Percentiles rank a stretch among this genome's conserved stretches.
Evolutionary conservation across 768 basidiomycete genomes (phyloP).

Genomic region (Tylopilus plumbeoviolaceoides): DNA sequence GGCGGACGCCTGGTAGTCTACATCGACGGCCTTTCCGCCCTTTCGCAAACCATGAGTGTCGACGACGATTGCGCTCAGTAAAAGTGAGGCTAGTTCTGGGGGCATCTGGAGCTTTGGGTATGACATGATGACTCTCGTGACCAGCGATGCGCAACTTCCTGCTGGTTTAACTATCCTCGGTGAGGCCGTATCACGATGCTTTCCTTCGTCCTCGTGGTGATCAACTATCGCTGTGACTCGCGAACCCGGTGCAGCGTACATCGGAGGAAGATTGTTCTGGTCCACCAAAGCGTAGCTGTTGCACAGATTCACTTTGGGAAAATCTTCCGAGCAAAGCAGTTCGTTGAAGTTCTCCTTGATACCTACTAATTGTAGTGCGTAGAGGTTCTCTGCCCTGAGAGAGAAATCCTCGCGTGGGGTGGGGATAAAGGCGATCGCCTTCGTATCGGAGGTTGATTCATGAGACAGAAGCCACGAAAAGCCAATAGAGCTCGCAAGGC

Average conservation of each 20-base stretch:
- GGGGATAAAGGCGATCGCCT: slow-evolving; percentile 68
- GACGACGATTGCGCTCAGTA: slow-evolving; percentile 76
- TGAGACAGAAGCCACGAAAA: slow-evolving; percentile 71
- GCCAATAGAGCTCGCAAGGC: slow-evolving; percentile 78
- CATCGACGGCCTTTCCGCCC: slow-evolving; percentile 68
- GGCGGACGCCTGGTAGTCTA: slow-evolving; percentile 61
- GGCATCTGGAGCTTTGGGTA: slow-evolving; percentile 34
- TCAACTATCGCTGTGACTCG: slow-evolving; percentile 80
- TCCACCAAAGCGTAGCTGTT: slow-evolving; percentile 80
- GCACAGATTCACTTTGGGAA: slow-evolving; percentile 42
- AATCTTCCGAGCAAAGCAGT: slow-evolving; percentile 66
- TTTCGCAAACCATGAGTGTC: slow-evolving; percentile 80
- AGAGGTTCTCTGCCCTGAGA: slow-evolving; percentile 84
- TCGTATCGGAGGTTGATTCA: slow-evolving; percentile 32
- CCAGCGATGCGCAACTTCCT: slow-evolving; percentile 74
- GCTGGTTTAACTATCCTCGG: slow-evolving; percentile 65
- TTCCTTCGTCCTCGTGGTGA: slow-evolving; percentile 85
- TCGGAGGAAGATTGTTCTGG: slow-evolving; percentile 67
- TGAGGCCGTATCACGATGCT: slow-evolving; percentile 54
- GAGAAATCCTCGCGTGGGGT: slow-evolving; percentile 62
- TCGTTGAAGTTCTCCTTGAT: slow-evolving; percentile 47
- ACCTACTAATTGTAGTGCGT: slow-evolving; percentile 62
- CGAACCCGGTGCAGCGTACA: slow-evolving; percentile 37
- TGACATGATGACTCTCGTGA: slow-evolving; percentile 41
- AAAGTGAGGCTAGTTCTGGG: slow-evolving; percentile 67